Percentiles rank a stretch among this genome's conserved stretches.
Evolutionary conservation across 768 basidiomycete species (phyloP).

Genomic region (Leccinellum albellum): DNA sequence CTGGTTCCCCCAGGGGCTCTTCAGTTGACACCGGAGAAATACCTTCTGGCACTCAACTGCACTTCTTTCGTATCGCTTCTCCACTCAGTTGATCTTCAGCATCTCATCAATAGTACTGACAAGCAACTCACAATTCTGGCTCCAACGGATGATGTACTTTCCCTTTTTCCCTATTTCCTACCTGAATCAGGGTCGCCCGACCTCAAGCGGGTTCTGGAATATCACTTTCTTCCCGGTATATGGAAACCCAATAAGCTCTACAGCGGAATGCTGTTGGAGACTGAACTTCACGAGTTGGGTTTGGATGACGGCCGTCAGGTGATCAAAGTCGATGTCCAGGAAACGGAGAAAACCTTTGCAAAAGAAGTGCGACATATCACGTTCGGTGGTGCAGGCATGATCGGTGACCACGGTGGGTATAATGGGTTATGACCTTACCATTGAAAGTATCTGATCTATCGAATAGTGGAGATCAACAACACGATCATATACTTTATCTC

Average conservation of each 20-base stretch:
- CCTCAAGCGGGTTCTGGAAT: constrained; percentile 69
- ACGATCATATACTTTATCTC: constrained; percentile 89
- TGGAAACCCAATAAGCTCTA: constrained; percentile 68
- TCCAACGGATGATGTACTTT: constrained; percentile 81
- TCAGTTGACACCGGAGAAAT: constrained; percentile 89
- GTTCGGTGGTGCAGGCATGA: constrained; percentile 80
- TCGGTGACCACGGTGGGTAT: constrained; percentile 70
- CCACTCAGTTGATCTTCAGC: constrained; percentile 73
- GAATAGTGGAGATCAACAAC: constrained; percentile 66
- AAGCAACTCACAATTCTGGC: constrained; percentile 85
- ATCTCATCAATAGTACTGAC: constrained; percentile 67
- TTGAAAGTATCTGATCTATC: constrained; percentile 5
- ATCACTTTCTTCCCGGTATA: constrained; percentile 88
- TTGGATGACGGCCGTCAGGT: constrained; percentile 70
- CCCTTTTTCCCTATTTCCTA: constrained; percentile 48
- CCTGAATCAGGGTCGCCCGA: constrained; percentile 66
- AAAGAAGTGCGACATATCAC: constrained; percentile 52
- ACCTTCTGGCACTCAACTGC: constrained; percentile 88
- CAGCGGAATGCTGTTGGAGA: constrained; percentile 75
- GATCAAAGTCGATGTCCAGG: constrained; percentile 59
- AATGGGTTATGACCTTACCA: not conserved
- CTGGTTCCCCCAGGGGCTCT: constrained; percentile 75
- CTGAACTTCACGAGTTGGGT: constrained; percentile 69
- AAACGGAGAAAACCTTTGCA: constrained; percentile 43
- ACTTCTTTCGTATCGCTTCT: constrained; percentile 85